Conservation (phyloP, 2,329 filamentous ascomycete species). For the Colletotrichum liaoningense region DNA sequence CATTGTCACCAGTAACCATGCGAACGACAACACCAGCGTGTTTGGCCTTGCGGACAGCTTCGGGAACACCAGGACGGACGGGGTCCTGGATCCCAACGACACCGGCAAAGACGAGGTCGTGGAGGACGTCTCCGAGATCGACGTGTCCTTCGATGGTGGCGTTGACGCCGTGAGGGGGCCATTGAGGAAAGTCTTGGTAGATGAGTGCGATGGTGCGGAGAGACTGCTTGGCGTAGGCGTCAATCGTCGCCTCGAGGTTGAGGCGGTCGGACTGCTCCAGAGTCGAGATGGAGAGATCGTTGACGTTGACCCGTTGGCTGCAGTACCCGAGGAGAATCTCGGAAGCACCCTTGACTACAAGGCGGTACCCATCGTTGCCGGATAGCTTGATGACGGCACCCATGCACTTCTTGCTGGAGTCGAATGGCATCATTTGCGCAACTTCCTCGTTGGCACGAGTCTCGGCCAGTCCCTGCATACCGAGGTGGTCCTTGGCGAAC, state of each 20-base stretch:
- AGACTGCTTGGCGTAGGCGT: constrained; percentile 71
- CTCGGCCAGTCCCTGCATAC: constrained; percentile 58
- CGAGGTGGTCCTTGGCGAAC: constrained; percentile 61
- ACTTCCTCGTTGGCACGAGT: constrained; percentile 58
- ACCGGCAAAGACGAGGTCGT: constrained; percentile 77
- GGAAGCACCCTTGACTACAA: constrained; percentile 67
- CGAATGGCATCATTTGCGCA: constrained; percentile 64
- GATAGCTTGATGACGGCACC: constrained; percentile 63
- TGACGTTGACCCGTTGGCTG: constrained; percentile 52
- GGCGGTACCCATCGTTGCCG: constrained; percentile 55
- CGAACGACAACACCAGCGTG: constrained; percentile 75
- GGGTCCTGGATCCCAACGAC: constrained; percentile 80
- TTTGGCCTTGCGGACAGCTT: constrained; percentile 72
- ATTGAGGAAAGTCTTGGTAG: constrained; percentile 78
- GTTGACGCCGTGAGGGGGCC: constrained; percentile 72
- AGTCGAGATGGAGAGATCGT: constrained; percentile 64
- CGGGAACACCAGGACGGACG: constrained; percentile 71
- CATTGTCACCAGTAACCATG: constrained; percentile 80
- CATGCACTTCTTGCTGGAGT: constrained; percentile 68
- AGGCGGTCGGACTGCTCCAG: constrained; percentile 58
- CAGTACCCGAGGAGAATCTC: constrained; percentile 64
- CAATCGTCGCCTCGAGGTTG: constrained; percentile 65
- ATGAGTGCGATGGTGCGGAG: constrained; percentile 81
- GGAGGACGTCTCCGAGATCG: constrained; percentile 66
- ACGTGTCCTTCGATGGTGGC: constrained; percentile 73